Evolutionary conservation across 2,329 filamentous ascomycete genomes (phyloP).

Genomic region (Achaetomium macrosporum): DNA sequence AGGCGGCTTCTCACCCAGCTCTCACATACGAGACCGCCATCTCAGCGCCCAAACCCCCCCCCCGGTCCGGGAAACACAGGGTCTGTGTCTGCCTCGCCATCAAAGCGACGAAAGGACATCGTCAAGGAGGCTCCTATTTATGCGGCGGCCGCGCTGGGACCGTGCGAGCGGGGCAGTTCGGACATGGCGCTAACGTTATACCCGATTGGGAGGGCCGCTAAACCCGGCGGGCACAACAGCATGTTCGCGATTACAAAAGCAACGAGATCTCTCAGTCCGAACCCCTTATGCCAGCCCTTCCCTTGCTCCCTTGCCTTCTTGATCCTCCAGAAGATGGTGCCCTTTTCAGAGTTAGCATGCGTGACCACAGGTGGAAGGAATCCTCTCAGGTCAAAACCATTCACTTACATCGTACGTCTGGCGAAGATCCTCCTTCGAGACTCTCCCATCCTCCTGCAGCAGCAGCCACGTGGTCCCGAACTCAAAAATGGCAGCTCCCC

Average conservation of each 20-base stretch:
- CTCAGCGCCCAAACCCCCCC: too few species aligned
- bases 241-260: background rate
- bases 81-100: too few species aligned
- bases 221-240: too few species aligned
- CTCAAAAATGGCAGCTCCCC: slow-evolving; percentile 22
- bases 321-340: slow-evolving; percentile 21
- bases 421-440: slow-evolving; percentile 49
- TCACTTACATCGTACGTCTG: slow-evolving; percentile 22
- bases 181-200: too few species aligned
- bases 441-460: slow-evolving; percentile 49
- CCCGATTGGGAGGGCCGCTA: too few species aligned
- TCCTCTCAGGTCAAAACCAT: background rate
- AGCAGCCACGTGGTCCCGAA: slow-evolving; percentile 47
- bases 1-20: too few species aligned
- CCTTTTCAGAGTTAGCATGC: slow-evolving; percentile 9
- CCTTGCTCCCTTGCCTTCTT: slow-evolving; percentile 13
- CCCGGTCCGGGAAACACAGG: too few species aligned
- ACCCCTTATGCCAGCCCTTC: slow-evolving; percentile 19
- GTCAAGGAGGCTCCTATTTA: too few species aligned
- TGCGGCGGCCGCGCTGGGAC: too few species aligned
- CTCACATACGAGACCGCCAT: too few species aligned
- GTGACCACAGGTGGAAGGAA: background rate
- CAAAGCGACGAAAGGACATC: too few species aligned
- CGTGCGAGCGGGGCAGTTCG: too few species aligned
- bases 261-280: background rate